These are phyloP conservation scores for Hyaloscypha hepaticicola DNA, from an alignment of 495 filamentous ascomycete species.

Conservation along the genomic window DNA sequence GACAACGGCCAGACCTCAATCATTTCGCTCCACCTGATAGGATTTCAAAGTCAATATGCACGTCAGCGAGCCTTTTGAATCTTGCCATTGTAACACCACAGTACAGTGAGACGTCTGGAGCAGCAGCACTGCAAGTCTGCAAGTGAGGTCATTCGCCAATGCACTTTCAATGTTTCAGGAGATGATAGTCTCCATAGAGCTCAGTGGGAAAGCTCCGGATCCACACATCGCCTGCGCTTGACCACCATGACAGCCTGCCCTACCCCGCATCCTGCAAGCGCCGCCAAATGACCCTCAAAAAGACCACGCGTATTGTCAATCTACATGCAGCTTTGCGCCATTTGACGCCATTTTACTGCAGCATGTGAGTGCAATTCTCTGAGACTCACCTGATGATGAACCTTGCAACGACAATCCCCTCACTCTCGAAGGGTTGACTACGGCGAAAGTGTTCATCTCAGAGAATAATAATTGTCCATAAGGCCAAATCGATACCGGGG, in stretches of 20 bases:
- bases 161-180: background rate
- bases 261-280: background rate
- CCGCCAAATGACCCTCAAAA: background rate
- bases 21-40: background rate
- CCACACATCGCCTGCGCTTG: background rate
- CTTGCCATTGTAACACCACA: too few relatives aligned
- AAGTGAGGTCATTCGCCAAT: background rate
- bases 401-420: background rate
- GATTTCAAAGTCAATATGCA: background rate
- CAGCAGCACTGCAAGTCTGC: too few relatives aligned
- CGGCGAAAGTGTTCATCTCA: background rate
- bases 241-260: background rate
- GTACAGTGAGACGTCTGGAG: too few relatives aligned
- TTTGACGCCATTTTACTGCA: constrained; percentile 10
- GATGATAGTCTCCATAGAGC: background rate
- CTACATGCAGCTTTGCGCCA: constrained; percentile 1
- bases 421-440: background rate
- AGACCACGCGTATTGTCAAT: constrained; percentile 4
- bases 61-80: background rate
- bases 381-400: constrained; percentile 11
- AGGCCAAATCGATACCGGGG: background rate
- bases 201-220: background rate
- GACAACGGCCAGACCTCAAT: background rate
- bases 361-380: constrained; percentile 10
- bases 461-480: background rate